Percentiles rank a stretch among this genome's conserved stretches.
Evolutionary conservation across 75 land plant species (phyloP).

Genomic region (Isoetes taiwanensis): DNA sequence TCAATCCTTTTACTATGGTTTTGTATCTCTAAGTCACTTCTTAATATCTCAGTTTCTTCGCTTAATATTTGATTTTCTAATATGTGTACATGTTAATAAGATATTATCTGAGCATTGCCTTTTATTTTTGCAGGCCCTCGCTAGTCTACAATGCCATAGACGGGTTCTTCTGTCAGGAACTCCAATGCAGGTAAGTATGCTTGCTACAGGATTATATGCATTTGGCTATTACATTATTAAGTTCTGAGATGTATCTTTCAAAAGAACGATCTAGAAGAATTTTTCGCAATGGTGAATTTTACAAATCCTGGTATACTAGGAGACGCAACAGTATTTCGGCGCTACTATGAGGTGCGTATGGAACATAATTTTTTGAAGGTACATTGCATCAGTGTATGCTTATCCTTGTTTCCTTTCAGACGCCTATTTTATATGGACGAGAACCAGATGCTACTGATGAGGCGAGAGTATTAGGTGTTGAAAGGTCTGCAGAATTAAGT

Average conservation of each 20-base stretch:
- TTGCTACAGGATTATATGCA: not conserved
- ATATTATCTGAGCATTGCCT: not conserved
- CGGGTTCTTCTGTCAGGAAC: slow-evolving; percentile 87
- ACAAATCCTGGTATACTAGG: slow-evolving; percentile 95
- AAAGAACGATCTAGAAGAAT: slow-evolving; percentile 96
- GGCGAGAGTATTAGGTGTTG: slow-evolving; percentile 50
- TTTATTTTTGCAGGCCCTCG: slow-evolving; percentile 63
- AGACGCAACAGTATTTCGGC: slow-evolving; percentile 76
- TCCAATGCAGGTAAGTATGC: slow-evolving; percentile 94
- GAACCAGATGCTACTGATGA: slow-evolving; percentile 83
- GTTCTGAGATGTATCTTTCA: not conserved
- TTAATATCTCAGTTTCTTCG: too few species aligned
- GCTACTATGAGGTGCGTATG: slow-evolving; percentile 65
- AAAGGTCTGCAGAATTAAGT: slow-evolving; percentile 81
- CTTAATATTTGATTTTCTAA: too few species aligned
- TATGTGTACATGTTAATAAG: too few species aligned
- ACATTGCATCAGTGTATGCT: slow-evolving; percentile 10
- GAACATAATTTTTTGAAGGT: not conserved
- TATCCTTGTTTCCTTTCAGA: slow-evolving; percentile 17
- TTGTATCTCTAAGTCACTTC: too few species aligned
- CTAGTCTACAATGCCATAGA: slow-evolving; percentile 63
- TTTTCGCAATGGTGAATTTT: slow-evolving; percentile 95
- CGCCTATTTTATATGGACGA: slow-evolving; percentile 78
- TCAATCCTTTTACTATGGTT: too few species aligned
- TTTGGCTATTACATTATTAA: not conserved